Evolutionary conservation across 495 filamentous ascomycete genomes (phyloP), one percentile per base, ranked within the genome.

Genomic region (Oleoguttula mirabilis): DNA sequence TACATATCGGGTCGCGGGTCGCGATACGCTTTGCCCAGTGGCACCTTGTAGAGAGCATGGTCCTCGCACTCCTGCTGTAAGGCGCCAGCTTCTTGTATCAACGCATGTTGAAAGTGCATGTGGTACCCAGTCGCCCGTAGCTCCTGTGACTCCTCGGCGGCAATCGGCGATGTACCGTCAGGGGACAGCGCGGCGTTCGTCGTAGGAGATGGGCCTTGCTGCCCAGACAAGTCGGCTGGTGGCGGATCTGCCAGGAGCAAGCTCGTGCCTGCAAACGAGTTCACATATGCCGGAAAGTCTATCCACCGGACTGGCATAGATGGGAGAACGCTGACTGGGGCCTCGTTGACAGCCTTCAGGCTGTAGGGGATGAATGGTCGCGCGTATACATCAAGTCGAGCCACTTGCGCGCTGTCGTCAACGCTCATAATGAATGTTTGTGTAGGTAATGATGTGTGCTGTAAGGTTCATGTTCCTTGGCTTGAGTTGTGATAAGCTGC

Each of bases 311-410:
- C 33, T 3, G 39, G 41, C 21, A 22, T 16, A 15, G 39, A 48
- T 5, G 20, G 19, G 11, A 57, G n/a, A 4, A 38, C 19, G 21
- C n/a, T 22, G 19, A 33, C 44, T 16, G 51, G 44, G 10, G 45
- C 34, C 15, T 21, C 21, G 45, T 63, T 65, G 37, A 65, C 52
- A 25, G 30, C 27, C 14, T 43, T 49, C 6, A 63, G 39, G 23
- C 32, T 36, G 20, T 55, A 36, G 10, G 62, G 62, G 15, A 65
- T 49, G 41, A 60, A 63, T 10, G 59, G 49, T 10, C 50, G 40
- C 1, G 62, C 62, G 36, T 62, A 63, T 8, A 59, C 39, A 42
- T 65, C 59, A 62, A 56, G 7, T 11, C 28, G 21, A 16, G 6
- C 8, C 23, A 11, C 25, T 31, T 38, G n/a, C 4, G n/a, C n/a